Conservation (phyloP, 352 stramenopile genomes). For the Globisporangium nodosum region DNA sequence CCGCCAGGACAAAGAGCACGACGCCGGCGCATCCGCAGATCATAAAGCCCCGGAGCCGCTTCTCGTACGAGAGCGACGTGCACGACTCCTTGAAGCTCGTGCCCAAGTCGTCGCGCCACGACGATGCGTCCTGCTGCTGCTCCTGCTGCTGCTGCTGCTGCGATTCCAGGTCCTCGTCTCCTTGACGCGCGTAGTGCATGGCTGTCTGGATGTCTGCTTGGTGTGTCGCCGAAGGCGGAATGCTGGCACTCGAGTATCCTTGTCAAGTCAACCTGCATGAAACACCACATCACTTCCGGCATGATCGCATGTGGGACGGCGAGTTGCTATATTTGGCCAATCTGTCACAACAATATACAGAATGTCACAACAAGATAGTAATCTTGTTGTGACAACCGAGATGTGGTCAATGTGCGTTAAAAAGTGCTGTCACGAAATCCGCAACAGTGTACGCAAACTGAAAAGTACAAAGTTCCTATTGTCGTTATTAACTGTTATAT, state of each 20-base stretch:
- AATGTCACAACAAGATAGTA: no score
- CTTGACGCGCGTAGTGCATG: constrained; percentile 12
- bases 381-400: no score
- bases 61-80: constrained; percentile 1
- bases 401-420: no score
- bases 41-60: constrained; percentile 3
- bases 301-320: no score
- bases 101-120: constrained; percentile 8
- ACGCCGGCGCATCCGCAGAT: neutral
- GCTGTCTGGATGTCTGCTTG: neutral
- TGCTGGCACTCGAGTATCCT: neutral
- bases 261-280: no score
- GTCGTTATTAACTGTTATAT: no score
- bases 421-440: no score
- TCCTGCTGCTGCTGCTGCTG: neutral
- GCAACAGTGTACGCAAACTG: no score
- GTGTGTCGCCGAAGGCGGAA: neutral
- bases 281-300: no score
- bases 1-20: constrained; percentile 7
- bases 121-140: neutral
- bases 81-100: constrained; percentile 12
- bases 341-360: no score
- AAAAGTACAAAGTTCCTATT: no score
- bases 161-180: constrained; percentile 3
- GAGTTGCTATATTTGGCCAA: no score